Conservation (phyloP, 805 yeast species). For the Saturnispora sekii region DNA sequence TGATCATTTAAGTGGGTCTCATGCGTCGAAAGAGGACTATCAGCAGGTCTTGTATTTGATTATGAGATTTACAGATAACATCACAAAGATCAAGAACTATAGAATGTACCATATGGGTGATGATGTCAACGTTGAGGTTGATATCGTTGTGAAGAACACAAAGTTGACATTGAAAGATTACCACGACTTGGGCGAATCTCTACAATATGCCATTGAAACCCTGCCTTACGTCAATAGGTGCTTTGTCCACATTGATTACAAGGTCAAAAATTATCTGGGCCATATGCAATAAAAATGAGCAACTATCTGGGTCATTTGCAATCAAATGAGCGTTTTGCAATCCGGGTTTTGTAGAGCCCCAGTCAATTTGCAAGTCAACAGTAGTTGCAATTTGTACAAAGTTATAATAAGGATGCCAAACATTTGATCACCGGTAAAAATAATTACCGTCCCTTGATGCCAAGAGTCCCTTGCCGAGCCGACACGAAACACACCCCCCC, state of each 20-base stretch:
- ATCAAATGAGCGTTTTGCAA: not conserved
- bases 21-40: slow-evolving; percentile 51
- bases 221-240: slow-evolving; percentile 72
- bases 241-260: slow-evolving; percentile 68
- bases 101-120: slow-evolving; percentile 77
- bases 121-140: slow-evolving; percentile 66
- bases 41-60: slow-evolving; percentile 61
- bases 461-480: too few species aligned
- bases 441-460: too few species aligned
- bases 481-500: too few species aligned
- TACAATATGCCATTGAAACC: slow-evolving; percentile 73
- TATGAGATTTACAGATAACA: slow-evolving; percentile 57
- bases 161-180: slow-evolving; percentile 49
- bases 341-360: too few species aligned
- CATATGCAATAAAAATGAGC: not conserved
- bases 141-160: slow-evolving; percentile 44
- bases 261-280: slow-evolving; percentile 27
- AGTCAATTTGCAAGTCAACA: too few species aligned
- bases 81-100: slow-evolving; percentile 52
- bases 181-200: slow-evolving; percentile 74
- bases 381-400: too few species aligned
- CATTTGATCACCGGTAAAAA: too few species aligned
- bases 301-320: not conserved
- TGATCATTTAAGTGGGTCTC: slow-evolving; percentile 64
- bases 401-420: too few species aligned